Conservation (phyloP, 2,329 filamentous ascomycete species). For the Stromatinia cepivora region DNA sequence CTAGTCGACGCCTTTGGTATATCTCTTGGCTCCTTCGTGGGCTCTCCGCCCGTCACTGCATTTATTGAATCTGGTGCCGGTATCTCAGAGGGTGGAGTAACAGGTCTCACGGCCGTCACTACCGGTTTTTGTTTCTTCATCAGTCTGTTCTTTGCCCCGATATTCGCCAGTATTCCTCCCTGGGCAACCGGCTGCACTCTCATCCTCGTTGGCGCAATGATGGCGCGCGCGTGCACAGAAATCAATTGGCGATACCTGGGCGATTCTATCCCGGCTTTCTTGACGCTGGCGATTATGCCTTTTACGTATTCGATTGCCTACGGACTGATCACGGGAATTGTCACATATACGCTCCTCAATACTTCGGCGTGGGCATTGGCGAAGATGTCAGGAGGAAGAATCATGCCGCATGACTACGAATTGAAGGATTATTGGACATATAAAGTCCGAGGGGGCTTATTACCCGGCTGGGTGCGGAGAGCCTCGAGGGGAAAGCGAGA, state of each 20-base stretch:
- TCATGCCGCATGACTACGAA: constrained; percentile 73
- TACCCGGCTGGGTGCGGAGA: constrained; percentile 72
- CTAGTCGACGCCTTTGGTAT: constrained; percentile 79
- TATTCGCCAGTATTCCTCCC: constrained; percentile 84
- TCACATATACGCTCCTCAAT: constrained; percentile 77
- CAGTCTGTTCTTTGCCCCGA: constrained; percentile 84
- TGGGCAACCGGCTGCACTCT: constrained; percentile 91
- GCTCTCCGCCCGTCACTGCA: constrained; percentile 78
- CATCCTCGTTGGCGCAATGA: constrained; percentile 83
- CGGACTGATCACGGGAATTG: constrained; percentile 76
- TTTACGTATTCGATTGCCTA: constrained; percentile 89
- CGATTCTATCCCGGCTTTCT: constrained; percentile 80
- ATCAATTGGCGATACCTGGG: constrained; percentile 90
- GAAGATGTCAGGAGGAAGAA: constrained; percentile 63
- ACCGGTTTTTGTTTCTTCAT: constrained; percentile 84
- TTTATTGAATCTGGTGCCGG: constrained; percentile 89
- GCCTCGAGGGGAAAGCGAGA: constrained; percentile 33
- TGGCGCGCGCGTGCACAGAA: constrained; percentile 74
- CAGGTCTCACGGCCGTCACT: constrained; percentile 77
- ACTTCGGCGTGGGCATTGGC: constrained; percentile 67
- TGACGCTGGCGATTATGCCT: constrained; percentile 83
- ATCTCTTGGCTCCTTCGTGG: constrained; percentile 76
- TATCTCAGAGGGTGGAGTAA: constrained; percentile 83
- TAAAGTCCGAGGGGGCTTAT: constrained; percentile 69
- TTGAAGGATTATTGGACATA: constrained; percentile 81